These are phyloP conservation scores for Cryptococcus depauperatus DNA, from an alignment of 1,284 basidiomycete species.

Conservation along the genomic window DNA sequence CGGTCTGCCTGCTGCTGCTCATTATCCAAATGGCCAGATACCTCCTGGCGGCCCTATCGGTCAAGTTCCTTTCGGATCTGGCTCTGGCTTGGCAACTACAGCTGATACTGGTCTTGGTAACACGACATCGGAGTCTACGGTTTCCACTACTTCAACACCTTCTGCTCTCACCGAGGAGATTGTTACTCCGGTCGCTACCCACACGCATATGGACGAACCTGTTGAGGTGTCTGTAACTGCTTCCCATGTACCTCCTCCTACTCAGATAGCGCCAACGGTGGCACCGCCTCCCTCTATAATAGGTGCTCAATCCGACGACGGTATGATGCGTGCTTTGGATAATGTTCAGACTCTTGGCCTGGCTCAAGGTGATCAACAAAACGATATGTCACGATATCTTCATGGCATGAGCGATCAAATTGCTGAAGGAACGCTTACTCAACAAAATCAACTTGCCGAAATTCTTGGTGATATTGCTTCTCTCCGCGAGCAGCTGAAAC, in stretches of 20 bases:
- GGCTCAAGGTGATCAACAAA: slow-evolving; percentile 39
- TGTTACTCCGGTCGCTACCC: slow-evolving; percentile 22
- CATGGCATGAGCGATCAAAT: slow-evolving; percentile 42
- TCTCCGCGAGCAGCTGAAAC: slow-evolving; percentile 34
- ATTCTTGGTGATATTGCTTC: slow-evolving; percentile 35
- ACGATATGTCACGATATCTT: slow-evolving; percentile 42
- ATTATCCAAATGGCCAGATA: slow-evolving; percentile 21
- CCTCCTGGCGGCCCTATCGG: slow-evolving; percentile 8
- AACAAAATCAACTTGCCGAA: slow-evolving; percentile 30
- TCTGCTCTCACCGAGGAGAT: slow-evolving; percentile 22
- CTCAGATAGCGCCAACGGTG: not conserved
- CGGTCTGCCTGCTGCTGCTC: slow-evolving; percentile 33
- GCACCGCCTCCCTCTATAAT: not conserved
- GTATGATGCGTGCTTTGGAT: slow-evolving; percentile 7
- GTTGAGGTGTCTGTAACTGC: slow-evolving; percentile 5
- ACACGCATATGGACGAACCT: slow-evolving; percentile 6
- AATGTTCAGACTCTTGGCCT: slow-evolving; percentile 30
- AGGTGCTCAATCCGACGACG: not conserved
- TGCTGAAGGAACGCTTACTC: slow-evolving; percentile 25
- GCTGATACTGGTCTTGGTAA: slow-evolving; percentile 31
- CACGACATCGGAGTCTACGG: slow-evolving; percentile 28
- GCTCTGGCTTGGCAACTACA: slow-evolving; percentile 13
- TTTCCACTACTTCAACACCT: slow-evolving; percentile 11
- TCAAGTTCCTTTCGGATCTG: slow-evolving; percentile 8
- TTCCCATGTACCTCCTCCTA: slow-evolving; percentile 5